phyloP scores from a whole-genome alignment of 1,139 yeast genomes.

The Hanseniaspora uvarum region DNA sequence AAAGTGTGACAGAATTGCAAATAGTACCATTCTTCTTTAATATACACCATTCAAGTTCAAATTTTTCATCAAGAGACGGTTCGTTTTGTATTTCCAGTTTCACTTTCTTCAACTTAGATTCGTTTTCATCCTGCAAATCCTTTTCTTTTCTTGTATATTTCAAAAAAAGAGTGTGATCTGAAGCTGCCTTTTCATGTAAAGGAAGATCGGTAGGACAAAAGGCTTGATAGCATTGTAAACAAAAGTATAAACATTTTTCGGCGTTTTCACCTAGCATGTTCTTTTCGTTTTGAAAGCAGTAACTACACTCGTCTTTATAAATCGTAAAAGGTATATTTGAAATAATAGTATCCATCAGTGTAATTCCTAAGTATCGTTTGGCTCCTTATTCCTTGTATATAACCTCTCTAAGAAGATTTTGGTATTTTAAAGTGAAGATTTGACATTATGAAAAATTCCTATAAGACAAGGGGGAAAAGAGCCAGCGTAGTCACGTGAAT shows the following conservation, averaged over 20 bases:
- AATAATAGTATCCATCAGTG: not conserved
- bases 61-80: conserved; percentile 57
- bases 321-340: conserved; percentile 25
- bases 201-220: conserved; percentile 26
- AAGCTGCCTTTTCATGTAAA: conserved; percentile 24
- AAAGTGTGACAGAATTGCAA: conserved; percentile 4
- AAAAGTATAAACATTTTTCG: conserved; percentile 23
- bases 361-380: not conserved
- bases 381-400: not conserved
- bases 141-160: conserved; percentile 24
- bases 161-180: conserved; percentile 24
- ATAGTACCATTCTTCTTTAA: conserved; percentile 19
- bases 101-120: conserved; percentile 41
- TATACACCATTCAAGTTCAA: conserved; percentile 36
- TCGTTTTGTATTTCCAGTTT: conserved; percentile 63
- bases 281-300: conserved; percentile 28
- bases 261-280: conserved; percentile 20
- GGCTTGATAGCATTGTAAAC: conserved; percentile 29
- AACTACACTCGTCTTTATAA: conserved; percentile 31
- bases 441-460: no score
- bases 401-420: not conserved
- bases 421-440: no score
- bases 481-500: no score
- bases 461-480: no score
- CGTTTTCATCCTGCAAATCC: conserved; percentile 16